Conservation (phyloP, 805 yeast species). For the Candida oleophila region DNA sequence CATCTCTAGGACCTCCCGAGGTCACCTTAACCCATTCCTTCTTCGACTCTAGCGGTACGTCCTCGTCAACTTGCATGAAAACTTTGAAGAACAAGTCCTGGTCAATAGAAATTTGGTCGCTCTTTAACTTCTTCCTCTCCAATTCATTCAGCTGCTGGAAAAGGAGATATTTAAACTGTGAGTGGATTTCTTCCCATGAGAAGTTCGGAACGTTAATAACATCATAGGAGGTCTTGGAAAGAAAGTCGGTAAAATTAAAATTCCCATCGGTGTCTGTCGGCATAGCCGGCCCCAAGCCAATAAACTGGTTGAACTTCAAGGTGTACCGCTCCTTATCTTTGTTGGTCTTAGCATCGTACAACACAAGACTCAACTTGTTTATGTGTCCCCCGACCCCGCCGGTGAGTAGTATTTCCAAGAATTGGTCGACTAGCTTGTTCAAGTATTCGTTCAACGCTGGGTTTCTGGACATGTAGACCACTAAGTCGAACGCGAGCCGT, state of each 20-base stretch:
- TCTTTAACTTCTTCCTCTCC: constrained; percentile 12
- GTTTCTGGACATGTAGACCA: constrained; percentile 43
- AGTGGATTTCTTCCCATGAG: constrained; percentile 32
- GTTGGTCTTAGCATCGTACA: constrained; percentile 29
- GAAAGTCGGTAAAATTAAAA: constrained; percentile 27
- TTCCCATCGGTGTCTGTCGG: no score
- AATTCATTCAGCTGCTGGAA: constrained; percentile 34
- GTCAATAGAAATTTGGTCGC: background rate
- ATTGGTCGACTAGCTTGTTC: constrained; percentile 31
- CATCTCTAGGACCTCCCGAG: constrained; percentile 19
- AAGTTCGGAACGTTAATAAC: constrained; percentile 22
- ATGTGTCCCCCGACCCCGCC: constrained; percentile 22
- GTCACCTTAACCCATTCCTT: constrained; percentile 20
- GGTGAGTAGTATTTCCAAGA: constrained; percentile 17
- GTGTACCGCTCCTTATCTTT: constrained; percentile 40
- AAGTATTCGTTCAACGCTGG: constrained; percentile 48
- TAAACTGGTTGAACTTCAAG: constrained; percentile 30
- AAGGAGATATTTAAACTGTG: constrained; percentile 28
- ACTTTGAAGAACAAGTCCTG: constrained; percentile 21
- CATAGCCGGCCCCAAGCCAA: constrained; percentile 14
- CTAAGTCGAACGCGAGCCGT: constrained; percentile 41
- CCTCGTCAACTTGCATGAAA: constrained; percentile 4
- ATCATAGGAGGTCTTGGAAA: constrained; percentile 17
- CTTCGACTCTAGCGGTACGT: constrained; percentile 11
- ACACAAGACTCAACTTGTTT: constrained; percentile 32